Conservation (phyloP, 768 basidiomycete genomes). For the Imleria badia region DNA sequence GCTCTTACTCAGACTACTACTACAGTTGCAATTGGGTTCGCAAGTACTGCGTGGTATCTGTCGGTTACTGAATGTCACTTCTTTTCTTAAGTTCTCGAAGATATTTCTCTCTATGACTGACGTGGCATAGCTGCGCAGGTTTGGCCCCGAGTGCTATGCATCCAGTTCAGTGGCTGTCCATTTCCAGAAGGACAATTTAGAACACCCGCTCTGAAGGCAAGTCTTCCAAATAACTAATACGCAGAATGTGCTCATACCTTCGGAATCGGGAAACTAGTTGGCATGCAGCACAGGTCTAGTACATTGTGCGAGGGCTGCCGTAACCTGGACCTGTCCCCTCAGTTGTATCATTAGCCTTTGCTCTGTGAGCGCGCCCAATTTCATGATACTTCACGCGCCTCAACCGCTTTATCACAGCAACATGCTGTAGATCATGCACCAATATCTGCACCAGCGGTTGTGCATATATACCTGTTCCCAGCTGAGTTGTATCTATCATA, state of each 20-base stretch:
- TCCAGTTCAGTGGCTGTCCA: constrained; percentile 14
- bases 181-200: constrained; percentile 17
- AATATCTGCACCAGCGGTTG: background rate
- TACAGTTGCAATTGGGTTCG: too few species aligned
- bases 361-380: background rate
- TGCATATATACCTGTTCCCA: constrained; percentile 13
- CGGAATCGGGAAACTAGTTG: constrained; percentile 22
- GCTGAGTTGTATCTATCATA: background rate
- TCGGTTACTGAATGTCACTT: too few species aligned
- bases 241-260: constrained; percentile 11
- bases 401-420: constrained; percentile 20
- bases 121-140: background rate
- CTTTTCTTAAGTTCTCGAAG: background rate
- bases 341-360: background rate
- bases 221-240: background rate
- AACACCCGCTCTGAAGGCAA: constrained; percentile 2
- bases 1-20: too few species aligned
- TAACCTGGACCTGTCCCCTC: background rate
- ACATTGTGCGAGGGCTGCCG: background rate
- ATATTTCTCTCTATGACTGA: background rate
- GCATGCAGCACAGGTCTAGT: background rate
- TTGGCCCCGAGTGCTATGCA: constrained; percentile 8
- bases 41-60: too few species aligned
- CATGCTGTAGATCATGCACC: constrained; percentile 19
- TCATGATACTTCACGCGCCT: background rate